Conservation (phyloP, 805 yeast species). For the Candida palmyrensis region DNA sequence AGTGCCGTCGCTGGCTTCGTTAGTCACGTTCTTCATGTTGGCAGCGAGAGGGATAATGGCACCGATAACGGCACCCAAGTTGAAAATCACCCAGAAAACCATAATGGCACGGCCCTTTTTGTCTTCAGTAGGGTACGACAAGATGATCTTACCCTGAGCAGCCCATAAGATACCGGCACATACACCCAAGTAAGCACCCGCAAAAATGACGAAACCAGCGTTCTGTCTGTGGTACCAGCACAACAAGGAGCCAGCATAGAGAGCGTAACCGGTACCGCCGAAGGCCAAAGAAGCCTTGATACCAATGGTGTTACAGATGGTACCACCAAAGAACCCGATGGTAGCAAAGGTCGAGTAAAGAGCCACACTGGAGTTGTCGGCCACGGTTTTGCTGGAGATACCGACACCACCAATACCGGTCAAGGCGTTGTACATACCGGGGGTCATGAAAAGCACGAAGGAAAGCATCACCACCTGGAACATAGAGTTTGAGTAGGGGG, state of each 20-base stretch:
- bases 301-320: constrained; percentile 48
- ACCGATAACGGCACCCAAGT: constrained; percentile 59
- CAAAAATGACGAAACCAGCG: constrained; percentile 47
- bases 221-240: constrained; percentile 42
- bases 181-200: constrained; percentile 54
- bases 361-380: constrained; percentile 48
- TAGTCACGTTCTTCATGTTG: constrained; percentile 35
- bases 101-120: constrained; percentile 50
- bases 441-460: constrained; percentile 45
- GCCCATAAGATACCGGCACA: constrained; percentile 56
- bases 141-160: constrained; percentile 52
- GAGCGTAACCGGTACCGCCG: constrained; percentile 53
- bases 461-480: constrained; percentile 43
- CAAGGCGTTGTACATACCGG: constrained; percentile 50
- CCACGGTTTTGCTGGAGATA: constrained; percentile 29
- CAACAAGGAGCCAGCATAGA: constrained; percentile 49
- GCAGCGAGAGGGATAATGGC: constrained; percentile 52
- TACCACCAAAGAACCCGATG: constrained; percentile 55
- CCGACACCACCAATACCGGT: constrained; percentile 48
- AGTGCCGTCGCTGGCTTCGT: constrained; percentile 42
- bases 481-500: constrained; percentile 33
- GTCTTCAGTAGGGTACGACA: constrained; percentile 53
- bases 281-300: constrained; percentile 38
- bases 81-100: constrained; percentile 57
- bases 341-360: constrained; percentile 51